Percentiles rank a stretch among this genome's conserved stretches.
phyloP scores from a whole-genome alignment of 108 stramenopile genomes.

The Phaeodactylum tricornutum region DNA sequence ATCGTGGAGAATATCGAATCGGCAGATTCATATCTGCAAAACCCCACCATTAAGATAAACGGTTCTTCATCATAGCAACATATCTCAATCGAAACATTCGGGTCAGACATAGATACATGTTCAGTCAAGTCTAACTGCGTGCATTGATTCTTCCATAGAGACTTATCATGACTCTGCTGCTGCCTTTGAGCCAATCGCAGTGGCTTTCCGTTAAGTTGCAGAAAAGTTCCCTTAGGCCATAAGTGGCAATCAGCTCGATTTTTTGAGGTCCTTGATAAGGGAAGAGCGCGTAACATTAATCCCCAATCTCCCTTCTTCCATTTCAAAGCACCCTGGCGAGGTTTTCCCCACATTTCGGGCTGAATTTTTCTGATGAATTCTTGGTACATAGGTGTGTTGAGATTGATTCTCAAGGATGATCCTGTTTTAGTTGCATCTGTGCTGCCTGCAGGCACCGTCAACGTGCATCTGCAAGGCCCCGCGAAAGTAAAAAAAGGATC shows the following conservation, averaged over 20 bases:
- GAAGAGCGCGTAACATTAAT: neutral
- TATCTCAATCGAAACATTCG: conserved; percentile 20
- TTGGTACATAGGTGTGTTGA: neutral
- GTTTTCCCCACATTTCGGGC: neutral
- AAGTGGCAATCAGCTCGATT: conserved; percentile 60
- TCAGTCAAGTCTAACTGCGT: conserved; percentile 40
- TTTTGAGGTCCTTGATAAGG: neutral
- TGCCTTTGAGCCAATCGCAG: conserved; percentile 39
- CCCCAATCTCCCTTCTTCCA: neutral
- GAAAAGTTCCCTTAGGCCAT: conserved; percentile 73
- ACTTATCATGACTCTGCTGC: conserved; percentile 50
- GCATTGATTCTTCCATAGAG: conserved; percentile 46
- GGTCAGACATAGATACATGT: conserved; percentile 11
- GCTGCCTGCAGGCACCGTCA: neutral
- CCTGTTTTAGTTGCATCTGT: neutral
- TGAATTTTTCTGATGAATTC: neutral
- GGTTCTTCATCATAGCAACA: conserved; percentile 41
- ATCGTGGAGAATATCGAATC: neutral
- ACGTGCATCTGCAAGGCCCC: neutral
- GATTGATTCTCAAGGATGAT: neutral
- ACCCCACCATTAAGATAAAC: conserved; percentile 32
- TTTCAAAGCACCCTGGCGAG: neutral
- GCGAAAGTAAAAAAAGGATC: neutral
- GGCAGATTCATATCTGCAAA: conserved; percentile 42
- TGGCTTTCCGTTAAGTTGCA: conserved; percentile 15